A percentile compares a stretch with the other conserved stretches of the same genome.
Evolutionary conservation across 2,329 filamentous ascomycete species (phyloP).

Genomic region (Microascus cirrosus): DNA sequence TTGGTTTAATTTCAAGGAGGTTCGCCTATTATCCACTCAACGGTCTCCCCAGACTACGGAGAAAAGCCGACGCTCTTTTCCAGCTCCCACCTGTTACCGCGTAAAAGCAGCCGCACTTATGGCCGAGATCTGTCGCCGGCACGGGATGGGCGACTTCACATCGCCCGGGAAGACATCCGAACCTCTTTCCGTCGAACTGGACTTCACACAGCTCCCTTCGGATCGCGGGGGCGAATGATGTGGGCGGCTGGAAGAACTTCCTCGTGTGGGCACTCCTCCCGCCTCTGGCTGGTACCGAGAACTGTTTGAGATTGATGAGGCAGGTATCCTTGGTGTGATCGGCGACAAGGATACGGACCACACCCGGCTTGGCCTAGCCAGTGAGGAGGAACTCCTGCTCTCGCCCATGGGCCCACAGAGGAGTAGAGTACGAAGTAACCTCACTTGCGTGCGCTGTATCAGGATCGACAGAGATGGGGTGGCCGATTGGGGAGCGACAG

Average conservation of each 20-base stretch:
- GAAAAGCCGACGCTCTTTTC: neutral
- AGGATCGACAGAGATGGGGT: slow-evolving; percentile 4
- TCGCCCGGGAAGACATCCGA: neutral
- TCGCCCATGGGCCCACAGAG: slow-evolving; percentile 7
- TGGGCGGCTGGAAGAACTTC: neutral
- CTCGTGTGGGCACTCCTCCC: neutral
- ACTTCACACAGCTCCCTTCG: neutral
- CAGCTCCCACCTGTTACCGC: neutral
- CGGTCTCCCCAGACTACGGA: neutral
- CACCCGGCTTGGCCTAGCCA: neutral
- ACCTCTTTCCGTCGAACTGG: neutral
- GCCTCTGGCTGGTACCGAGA: neutral
- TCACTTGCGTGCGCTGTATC: slow-evolving; percentile 10
- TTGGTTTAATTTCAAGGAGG: neutral
- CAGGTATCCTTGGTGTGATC: slow-evolving; percentile 32
- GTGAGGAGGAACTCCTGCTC: slow-evolving; percentile 5
- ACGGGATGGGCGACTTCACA: neutral
- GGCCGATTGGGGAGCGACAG: neutral
- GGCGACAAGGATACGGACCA: slow-evolving; percentile 19
- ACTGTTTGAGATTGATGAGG: slow-evolving; percentile 43
- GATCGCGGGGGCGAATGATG: neutral
- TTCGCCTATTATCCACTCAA: neutral
- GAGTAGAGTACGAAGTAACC: slow-evolving; percentile 8
- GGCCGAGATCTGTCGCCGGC: neutral
- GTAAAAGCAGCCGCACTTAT: neutral